These are phyloP conservation scores for Tricholoma sp. DNA, from an alignment of 768 basidiomycete genomes.

Conservation along the genomic window DNA sequence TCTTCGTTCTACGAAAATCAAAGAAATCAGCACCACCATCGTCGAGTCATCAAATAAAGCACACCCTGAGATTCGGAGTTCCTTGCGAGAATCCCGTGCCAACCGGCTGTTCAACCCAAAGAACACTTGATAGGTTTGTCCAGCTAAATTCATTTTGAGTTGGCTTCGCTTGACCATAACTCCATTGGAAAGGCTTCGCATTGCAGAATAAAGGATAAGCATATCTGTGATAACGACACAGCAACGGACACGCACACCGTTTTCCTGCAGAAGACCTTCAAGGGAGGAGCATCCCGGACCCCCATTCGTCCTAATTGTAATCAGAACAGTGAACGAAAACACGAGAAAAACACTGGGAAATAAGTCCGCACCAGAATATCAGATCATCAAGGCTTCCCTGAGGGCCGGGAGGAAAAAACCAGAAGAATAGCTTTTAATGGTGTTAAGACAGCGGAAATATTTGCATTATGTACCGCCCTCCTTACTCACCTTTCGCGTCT, in stretches of 20 bases:
- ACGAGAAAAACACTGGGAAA: not conserved
- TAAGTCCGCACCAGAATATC: slow-evolving; percentile 57
- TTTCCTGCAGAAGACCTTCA: slow-evolving; percentile 69
- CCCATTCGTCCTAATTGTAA: slow-evolving; percentile 60
- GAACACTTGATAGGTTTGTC: slow-evolving; percentile 73
- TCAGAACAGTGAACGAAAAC: not conserved
- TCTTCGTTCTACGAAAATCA: slow-evolving; percentile 36
- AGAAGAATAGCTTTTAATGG: slow-evolving; percentile 64
- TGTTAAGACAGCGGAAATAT: not conserved
- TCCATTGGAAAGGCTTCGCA: slow-evolving; percentile 62
- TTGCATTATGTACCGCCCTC: not conserved
- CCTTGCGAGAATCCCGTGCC: slow-evolving; percentile 79
- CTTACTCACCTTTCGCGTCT: slow-evolving; percentile 53
- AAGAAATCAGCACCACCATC: not conserved
- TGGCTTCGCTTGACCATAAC: slow-evolving; percentile 56
- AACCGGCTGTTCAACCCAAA: slow-evolving; percentile 78
- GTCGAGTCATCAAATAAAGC: not conserved
- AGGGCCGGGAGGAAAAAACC: slow-evolving; percentile 80
- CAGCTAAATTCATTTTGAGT: slow-evolving; percentile 66
- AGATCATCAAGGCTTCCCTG: slow-evolving; percentile 67
- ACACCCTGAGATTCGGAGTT: slow-evolving; percentile 52
- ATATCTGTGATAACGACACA: not conserved
- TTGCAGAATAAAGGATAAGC: not conserved
- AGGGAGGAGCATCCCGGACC: slow-evolving; percentile 76
- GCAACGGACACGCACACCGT: slow-evolving; percentile 45